Conservation (phyloP, 306 rosid species). For the Pyrus pyrifolia region DNA sequence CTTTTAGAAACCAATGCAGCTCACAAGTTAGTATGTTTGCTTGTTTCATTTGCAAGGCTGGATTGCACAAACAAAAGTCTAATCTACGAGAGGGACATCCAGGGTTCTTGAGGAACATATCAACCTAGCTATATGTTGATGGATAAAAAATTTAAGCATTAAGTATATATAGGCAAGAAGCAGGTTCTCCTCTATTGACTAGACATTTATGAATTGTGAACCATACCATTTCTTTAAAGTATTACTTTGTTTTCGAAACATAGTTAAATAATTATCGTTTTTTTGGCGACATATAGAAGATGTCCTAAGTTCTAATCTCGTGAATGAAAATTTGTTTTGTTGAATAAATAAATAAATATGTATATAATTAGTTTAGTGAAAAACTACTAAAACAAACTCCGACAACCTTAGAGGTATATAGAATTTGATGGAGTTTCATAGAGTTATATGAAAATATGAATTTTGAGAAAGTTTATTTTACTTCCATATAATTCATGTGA, state of each 20-base stretch:
- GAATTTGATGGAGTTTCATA: too few relatives aligned
- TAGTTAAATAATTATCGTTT: too few relatives aligned
- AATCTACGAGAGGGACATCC: slow-evolving; percentile 15
- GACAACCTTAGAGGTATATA: too few relatives aligned
- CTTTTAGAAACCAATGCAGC: slow-evolving; percentile 18
- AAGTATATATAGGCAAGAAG: slow-evolving; percentile 24
- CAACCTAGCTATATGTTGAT: background rate
- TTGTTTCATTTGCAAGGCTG: slow-evolving; percentile 35
- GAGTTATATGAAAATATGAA: too few relatives aligned
- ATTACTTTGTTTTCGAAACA: background rate
- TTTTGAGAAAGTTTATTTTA: too few relatives aligned
- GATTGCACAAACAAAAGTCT: slow-evolving; percentile 36
- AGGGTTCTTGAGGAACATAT: background rate
- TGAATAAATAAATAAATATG: too few relatives aligned
- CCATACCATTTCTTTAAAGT: slow-evolving; percentile 21
- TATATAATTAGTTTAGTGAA: too few relatives aligned
- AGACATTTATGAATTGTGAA: slow-evolving; percentile 68
- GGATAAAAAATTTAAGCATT: background rate
- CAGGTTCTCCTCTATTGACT: slow-evolving; percentile 47
- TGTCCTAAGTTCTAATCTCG: background rate
- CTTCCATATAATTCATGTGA: too few relatives aligned
- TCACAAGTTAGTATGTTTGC: slow-evolving; percentile 4
- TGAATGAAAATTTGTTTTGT: background rate
- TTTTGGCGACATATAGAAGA: too few relatives aligned
- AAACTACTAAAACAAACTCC: too few relatives aligned